Base-by-base conservation (phyloP, 306 rosid genomes). In the Acacia acuminata region DNA sequence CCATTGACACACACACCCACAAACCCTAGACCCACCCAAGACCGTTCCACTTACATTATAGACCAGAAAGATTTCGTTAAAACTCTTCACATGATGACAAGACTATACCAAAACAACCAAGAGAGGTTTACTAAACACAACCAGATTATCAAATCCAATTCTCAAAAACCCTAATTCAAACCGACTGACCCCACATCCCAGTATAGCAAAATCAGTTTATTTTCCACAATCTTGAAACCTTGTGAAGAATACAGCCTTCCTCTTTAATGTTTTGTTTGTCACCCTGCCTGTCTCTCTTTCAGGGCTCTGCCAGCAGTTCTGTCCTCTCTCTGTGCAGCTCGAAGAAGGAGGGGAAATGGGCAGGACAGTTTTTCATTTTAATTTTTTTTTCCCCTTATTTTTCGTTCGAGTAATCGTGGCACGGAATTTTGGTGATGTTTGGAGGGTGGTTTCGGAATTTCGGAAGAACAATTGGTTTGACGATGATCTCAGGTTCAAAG, bases 131-230 rank as follows among this genome's bases (percentile, higher is more conserved):
- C 38, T 3, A 45, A 79, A 19, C 75, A 84, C 73, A 55, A 64
- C 60, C 8, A 69, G 68, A 73, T 63, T 47, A 38, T 67, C 73
- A 43, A 79, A 68, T 56, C 82, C 82, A 82, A 86, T 78, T 45
- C 82, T 25, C 82, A 77, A 86, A 87, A 92, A 88, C 93, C 97
- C 92, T 89, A 92, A 83, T 80, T 87, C 89, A 79, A 87, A 61
- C 85, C 86, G 19, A 12, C 68, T 10, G 32, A 60, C 34, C 66
- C 16, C 27, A 10, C 15, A 60, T 24, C 66, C 79, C 32, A 68
- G 63, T 14, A 43, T 73, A 84, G 16, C 63, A 48, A 72, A 12
- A 60, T 3, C 32, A 19, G 27, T 11, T 24, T 65, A 10, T n/a
- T 19, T 75, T 68, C 38, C 45, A 78, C 81, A 42, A 81, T 71